Evolutionary conservation across 202 grass and related monocot genomes (phyloP).

Genomic region (Alloteropsis angusta): DNA sequence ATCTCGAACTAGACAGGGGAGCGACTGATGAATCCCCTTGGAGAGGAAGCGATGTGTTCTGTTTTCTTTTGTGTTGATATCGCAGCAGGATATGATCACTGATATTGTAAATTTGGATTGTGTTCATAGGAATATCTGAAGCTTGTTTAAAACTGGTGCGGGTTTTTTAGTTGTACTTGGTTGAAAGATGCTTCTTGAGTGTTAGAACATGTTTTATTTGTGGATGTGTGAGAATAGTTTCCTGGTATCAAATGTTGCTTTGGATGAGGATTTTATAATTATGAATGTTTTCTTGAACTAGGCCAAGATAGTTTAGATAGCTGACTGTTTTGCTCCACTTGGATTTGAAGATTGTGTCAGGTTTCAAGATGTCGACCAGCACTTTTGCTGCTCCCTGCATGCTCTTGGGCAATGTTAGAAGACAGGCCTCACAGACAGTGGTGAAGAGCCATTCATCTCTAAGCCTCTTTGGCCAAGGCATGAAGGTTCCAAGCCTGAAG

Average conservation of each 20-base stretch:
- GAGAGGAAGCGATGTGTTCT: background rate
- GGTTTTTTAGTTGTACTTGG: background rate
- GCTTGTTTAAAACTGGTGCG: background rate
- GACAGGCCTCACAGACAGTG: background rate
- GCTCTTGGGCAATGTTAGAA: constrained; percentile 36
- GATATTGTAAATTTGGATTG: background rate
- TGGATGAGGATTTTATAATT: background rate
- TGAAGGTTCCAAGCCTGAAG: constrained; percentile 32
- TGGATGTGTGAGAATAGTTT: background rate
- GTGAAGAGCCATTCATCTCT: constrained; percentile 30
- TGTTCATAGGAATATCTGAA: background rate
- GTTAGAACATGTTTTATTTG: background rate
- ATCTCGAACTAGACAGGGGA: background rate
- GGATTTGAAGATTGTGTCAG: background rate
- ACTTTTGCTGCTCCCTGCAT: constrained; percentile 35
- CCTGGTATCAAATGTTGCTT: background rate
- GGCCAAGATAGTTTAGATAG: background rate
- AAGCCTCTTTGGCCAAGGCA: constrained; percentile 33
- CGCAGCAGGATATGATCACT: background rate
- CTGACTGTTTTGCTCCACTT: background rate
- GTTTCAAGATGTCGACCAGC: constrained; percentile 49
- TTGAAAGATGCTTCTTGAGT: background rate
- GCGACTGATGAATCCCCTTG: background rate
- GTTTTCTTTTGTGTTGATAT: background rate
- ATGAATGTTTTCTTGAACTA: background rate